A percentile compares a stretch with the other conserved stretches of the same genome.
Conservation (phyloP, 805 yeast genomes). For the Candida berthetii region DNA sequence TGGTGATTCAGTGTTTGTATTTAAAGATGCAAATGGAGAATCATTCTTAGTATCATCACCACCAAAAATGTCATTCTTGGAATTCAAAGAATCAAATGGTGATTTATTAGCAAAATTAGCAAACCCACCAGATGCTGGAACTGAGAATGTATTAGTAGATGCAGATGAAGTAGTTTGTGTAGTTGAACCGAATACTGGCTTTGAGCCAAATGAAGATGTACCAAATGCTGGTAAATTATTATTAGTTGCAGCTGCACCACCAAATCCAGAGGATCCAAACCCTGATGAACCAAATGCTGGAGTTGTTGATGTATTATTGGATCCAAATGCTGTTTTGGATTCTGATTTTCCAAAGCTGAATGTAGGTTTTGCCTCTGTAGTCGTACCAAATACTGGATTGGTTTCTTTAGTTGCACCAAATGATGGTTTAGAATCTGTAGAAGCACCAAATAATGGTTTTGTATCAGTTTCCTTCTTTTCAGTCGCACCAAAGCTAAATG, state of each 20-base stretch:
- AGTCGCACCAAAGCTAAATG: slow-evolving; percentile 8
- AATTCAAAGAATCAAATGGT: neutral
- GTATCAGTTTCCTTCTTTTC: too few relatives aligned
- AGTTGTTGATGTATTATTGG: neutral
- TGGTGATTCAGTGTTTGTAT: neutral
- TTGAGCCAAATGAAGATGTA: slow-evolving; percentile 3
- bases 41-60: neutral
- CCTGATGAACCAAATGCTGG: slow-evolving; percentile 19
- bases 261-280: slow-evolving; percentile 7
- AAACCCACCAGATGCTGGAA: neutral
- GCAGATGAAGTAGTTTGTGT: neutral
- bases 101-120: neutral
- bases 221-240: slow-evolving; percentile 3
- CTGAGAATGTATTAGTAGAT: neutral
- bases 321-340: too few relatives aligned
- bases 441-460: neutral
- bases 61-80: neutral
- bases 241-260: neutral
- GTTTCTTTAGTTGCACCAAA: slow-evolving; percentile 3
- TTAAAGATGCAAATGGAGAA: neutral
- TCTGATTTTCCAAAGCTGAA: too few relatives aligned
- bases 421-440: slow-evolving; percentile 1
- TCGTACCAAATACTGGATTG: too few relatives aligned
- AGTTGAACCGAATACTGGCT: neutral
- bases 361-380: too few relatives aligned